These are phyloP conservation scores for Alternaria metachromatica DNA, from an alignment of 2,329 filamentous ascomycete species.

Conservation along the genomic window DNA sequence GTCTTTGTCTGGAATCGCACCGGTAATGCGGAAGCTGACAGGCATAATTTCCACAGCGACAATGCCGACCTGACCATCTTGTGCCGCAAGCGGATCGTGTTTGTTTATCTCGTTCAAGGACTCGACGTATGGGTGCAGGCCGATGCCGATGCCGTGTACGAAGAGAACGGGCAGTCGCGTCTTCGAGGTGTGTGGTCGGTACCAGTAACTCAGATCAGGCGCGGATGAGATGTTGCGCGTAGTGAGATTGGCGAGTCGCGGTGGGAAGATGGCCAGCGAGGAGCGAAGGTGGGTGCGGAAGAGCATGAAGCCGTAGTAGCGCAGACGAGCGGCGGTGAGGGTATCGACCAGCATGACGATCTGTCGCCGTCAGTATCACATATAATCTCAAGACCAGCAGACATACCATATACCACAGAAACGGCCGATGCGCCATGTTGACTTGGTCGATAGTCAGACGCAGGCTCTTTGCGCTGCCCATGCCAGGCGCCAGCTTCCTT, in stretches of 20 bases:
- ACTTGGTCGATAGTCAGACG: constrained; percentile 72
- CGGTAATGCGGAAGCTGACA: constrained; percentile 68
- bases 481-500: constrained; percentile 59
- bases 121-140: constrained; percentile 66
- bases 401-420: constrained; percentile 69
- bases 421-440: constrained; percentile 65
- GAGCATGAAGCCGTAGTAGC: constrained; percentile 60
- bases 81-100: constrained; percentile 24
- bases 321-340: constrained; percentile 51
- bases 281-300: constrained; percentile 54
- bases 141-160: constrained; percentile 74
- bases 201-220: constrained; percentile 67
- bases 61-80: constrained; percentile 63
- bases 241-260: constrained; percentile 60
- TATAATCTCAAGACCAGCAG: not conserved
- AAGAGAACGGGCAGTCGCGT: constrained; percentile 68
- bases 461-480: constrained; percentile 63
- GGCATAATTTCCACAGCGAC: constrained; percentile 71
- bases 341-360: constrained; percentile 62
- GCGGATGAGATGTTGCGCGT: constrained; percentile 58
- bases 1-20: constrained; percentile 57
- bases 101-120: constrained; percentile 63
- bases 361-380: constrained; percentile 29
- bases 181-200: constrained; percentile 67
- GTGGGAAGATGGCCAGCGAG: constrained; percentile 64